Base-by-base conservation (phyloP, 495 filamentous ascomycete species). In the Penicillium pulvis region DNA sequence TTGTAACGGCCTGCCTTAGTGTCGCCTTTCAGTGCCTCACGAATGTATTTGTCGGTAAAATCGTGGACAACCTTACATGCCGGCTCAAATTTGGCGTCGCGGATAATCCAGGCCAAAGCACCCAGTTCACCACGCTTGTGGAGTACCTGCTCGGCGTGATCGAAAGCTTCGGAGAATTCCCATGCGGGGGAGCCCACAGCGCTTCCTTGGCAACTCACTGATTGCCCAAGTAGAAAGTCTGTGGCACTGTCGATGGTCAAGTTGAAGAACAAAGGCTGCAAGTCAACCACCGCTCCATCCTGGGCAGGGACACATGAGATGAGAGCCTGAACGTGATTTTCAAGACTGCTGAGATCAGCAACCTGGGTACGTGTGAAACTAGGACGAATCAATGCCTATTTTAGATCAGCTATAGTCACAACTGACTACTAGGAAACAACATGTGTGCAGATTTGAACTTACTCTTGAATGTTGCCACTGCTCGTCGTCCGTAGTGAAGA, bases 171-270 rank as follows among this genome's bases (percentile, higher is more conserved):
- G 4, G 24, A 33, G 6, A 30, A 50, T 17, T 50, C 47, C 47
- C 28, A 24, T 12, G 43, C 17, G 43, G 43, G 19, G 4, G 43
- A 23, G 10, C 43, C 43, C 2, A 24, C 19, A 11, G 43, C 19
- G 26, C 47, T 50, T 35, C 26, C 33, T 23, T 36, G 35, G 23
- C 12, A 30, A 26, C 28, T 23, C 20, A 28, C 39, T 9, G 49
- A 53, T 9, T 59, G 41, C 3, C 57, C 57, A 17, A 59, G 53
- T 1, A 54, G 14, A 7, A 59, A 54, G 28, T 59, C 57, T 9
- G 57, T 54, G 6, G 57, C 57, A 30, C 42, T 47, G 35, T 59
- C 57, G 12, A 59, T 19, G 24, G 57, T 59, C n/a, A 46, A 28
- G 6, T 19, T 36, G 45, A 49, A 59, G 33, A 54, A 59, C 6